A percentile compares a stretch with the other conserved stretches of the same genome.
Evolutionary conservation across 805 yeast species (phyloP).

Genomic region (Wickerhamomyces sydowiorum): DNA sequence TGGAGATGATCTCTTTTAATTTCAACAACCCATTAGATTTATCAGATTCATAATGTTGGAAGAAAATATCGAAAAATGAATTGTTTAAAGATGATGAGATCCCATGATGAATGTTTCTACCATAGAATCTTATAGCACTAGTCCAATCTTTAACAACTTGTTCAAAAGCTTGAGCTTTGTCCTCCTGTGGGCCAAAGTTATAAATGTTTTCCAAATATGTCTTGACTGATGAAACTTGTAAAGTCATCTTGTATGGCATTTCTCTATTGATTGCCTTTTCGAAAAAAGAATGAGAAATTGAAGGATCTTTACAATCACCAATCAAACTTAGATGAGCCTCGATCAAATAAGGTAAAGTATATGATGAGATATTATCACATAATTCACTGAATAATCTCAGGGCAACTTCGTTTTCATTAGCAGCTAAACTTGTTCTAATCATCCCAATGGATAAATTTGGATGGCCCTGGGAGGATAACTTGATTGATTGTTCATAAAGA

Average conservation of each 20-base stretch:
- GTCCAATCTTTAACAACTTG: slow-evolving; percentile 59
- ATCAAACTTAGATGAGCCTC: slow-evolving; percentile 75
- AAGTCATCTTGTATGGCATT: slow-evolving; percentile 65
- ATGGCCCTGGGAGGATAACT: slow-evolving; percentile 12
- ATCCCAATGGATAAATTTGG: slow-evolving; percentile 59
- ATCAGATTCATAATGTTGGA: slow-evolving; percentile 45
- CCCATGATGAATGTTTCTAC: slow-evolving; percentile 54
- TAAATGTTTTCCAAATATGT: slow-evolving; percentile 54
- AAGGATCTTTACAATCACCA: slow-evolving; percentile 69
- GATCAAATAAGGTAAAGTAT: slow-evolving; percentile 47
- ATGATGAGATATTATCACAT: slow-evolving; percentile 42
- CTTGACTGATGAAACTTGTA: slow-evolving; percentile 71
- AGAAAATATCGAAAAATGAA: slow-evolving; percentile 62
- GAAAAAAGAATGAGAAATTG: slow-evolving; percentile 67
- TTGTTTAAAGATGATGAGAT: slow-evolving; percentile 69
- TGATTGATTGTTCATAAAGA: slow-evolving; percentile 40
- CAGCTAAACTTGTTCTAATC: slow-evolving; percentile 65
- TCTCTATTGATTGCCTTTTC: slow-evolving; percentile 63
- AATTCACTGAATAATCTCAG: slow-evolving; percentile 56
- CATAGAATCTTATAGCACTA: slow-evolving; percentile 53
- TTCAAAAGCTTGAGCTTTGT: slow-evolving; percentile 51
- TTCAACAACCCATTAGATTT: slow-evolving; percentile 48
- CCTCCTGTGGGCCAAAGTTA: too few species aligned
- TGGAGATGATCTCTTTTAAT: slow-evolving; percentile 49
- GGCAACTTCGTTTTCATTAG: slow-evolving; percentile 61